phyloP scores from a whole-genome alignment of 148 eudicot species.

The Oxyria digyna region DNA sequence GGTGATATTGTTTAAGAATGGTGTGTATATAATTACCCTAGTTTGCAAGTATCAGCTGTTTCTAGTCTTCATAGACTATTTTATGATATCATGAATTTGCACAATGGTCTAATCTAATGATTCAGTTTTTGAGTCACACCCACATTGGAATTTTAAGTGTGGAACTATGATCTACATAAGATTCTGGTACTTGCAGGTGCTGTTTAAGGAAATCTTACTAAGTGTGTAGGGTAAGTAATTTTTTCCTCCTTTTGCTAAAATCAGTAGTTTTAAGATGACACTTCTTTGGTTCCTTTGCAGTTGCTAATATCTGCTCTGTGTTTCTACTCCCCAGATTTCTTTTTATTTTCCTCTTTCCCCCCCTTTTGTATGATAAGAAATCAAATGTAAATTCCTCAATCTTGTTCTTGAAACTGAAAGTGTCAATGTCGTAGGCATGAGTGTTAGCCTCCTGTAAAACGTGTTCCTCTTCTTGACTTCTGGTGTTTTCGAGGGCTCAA shows the following conservation, averaged over 20 bases:
- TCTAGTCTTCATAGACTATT: background rate
- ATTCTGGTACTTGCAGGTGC: conserved; percentile 21
- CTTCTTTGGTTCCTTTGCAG: background rate
- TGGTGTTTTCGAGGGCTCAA: no score
- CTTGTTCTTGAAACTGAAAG: background rate
- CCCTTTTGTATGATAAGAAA: background rate
- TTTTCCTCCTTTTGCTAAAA: background rate
- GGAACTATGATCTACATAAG: background rate
- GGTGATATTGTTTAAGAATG: conserved; percentile 23
- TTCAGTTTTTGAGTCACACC: background rate
- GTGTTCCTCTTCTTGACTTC: background rate
- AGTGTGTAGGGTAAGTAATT: conserved; percentile 15
- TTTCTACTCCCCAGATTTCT: background rate
- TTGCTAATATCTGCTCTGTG: background rate
- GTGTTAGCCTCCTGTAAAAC: background rate
- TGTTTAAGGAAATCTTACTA: conserved; percentile 16
- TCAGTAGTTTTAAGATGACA: background rate
- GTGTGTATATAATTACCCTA: conserved; percentile 19
- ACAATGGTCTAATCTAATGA: background rate
- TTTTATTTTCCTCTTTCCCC: background rate
- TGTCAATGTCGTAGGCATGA: background rate
- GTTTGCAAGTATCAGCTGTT: conserved; percentile 8
- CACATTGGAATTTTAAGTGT: background rate
- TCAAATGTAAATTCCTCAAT: background rate
- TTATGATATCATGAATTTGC: background rate